phyloP scores from a whole-genome alignment of 306 rosid genomes.

The Castanospermum australe region DNA sequence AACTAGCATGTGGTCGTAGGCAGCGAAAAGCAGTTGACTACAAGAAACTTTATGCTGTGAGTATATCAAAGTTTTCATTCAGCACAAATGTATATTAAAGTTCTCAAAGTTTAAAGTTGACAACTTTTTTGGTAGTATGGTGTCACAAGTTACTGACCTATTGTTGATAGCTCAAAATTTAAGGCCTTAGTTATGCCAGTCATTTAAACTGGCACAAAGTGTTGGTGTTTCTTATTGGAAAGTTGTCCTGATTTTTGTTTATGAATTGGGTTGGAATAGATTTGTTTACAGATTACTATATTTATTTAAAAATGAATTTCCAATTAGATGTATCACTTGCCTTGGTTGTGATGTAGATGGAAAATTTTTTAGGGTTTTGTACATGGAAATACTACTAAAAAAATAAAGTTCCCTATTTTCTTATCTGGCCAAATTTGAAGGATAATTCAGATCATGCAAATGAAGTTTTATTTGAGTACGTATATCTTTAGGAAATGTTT shows the following conservation, averaged over 20 bases:
- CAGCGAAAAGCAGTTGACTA: slow-evolving; percentile 83
- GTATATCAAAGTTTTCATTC: slow-evolving; percentile 27
- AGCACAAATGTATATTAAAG: neutral
- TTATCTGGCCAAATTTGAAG: neutral
- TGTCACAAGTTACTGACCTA: neutral
- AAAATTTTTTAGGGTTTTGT: neutral
- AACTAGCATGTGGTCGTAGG: slow-evolving; percentile 60
- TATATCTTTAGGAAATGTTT: slow-evolving; percentile 78
- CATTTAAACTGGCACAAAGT: neutral
- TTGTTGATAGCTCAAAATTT: slow-evolving; percentile 25
- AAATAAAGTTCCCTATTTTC: neutral
- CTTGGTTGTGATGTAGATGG: slow-evolving; percentile 3
- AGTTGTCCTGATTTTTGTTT: neutral
- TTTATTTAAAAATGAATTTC: neutral
- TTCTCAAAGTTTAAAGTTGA: slow-evolving; percentile 17
- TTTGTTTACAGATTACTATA: slow-evolving; percentile 18
- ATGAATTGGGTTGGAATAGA: neutral
- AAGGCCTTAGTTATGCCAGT: neutral
- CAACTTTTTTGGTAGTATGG: neutral
- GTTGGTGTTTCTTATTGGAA: neutral
- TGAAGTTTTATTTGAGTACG: slow-evolving; percentile 5
- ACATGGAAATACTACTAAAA: neutral
- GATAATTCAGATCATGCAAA: neutral
- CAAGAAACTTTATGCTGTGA: slow-evolving; percentile 73
- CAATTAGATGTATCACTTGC: slow-evolving; percentile 8